Percentiles rank a stretch among this genome's conserved stretches.
These are phyloP conservation scores for Xerocomellus amylosporus DNA, from an alignment of 768 basidiomycete species.

Conservation along the genomic window DNA sequence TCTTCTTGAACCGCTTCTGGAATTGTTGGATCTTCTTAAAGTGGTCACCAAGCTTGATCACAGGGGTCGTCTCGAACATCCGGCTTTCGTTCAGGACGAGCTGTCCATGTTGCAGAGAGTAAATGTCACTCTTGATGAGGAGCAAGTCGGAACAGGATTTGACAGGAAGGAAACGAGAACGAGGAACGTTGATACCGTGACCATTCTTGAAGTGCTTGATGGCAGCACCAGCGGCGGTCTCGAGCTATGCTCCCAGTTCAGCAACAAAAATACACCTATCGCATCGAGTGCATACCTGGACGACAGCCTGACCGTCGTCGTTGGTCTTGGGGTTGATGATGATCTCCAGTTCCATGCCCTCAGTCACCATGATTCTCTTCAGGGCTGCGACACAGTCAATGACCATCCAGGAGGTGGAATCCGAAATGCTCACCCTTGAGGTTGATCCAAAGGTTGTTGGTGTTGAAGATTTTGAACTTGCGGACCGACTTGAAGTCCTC, in stretches of 20 bases:
- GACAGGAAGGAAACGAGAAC: constrained; percentile 68
- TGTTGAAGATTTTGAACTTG: constrained; percentile 82
- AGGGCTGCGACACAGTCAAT: constrained; percentile 43
- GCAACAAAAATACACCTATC: not conserved
- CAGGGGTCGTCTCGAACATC: constrained; percentile 63
- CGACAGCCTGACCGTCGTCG: constrained; percentile 66
- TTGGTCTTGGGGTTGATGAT: constrained; percentile 72
- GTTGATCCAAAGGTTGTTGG: constrained; percentile 63
- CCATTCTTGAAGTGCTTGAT: constrained; percentile 69
- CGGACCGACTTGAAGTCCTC: constrained; percentile 74
- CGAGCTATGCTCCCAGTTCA: constrained; percentile 41
- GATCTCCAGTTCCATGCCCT: constrained; percentile 72
- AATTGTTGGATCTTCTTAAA: constrained; percentile 75
- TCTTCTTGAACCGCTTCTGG: constrained; percentile 74
- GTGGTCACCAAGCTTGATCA: constrained; percentile 74
- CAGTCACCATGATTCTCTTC: constrained; percentile 70
- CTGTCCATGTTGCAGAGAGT: constrained; percentile 66
- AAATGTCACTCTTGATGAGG: constrained; percentile 67
- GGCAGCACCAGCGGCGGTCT: constrained; percentile 74
- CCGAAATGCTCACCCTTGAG: constrained; percentile 37
- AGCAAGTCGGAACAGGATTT: constrained; percentile 62
- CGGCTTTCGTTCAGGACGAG: constrained; percentile 58
- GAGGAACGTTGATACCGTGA: constrained; percentile 72
- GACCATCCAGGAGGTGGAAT: not conserved
- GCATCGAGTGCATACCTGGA: constrained; percentile 45